Base-by-base conservation (phyloP, 2,329 filamentous ascomycete species). In the Exophiala sideris region DNA sequence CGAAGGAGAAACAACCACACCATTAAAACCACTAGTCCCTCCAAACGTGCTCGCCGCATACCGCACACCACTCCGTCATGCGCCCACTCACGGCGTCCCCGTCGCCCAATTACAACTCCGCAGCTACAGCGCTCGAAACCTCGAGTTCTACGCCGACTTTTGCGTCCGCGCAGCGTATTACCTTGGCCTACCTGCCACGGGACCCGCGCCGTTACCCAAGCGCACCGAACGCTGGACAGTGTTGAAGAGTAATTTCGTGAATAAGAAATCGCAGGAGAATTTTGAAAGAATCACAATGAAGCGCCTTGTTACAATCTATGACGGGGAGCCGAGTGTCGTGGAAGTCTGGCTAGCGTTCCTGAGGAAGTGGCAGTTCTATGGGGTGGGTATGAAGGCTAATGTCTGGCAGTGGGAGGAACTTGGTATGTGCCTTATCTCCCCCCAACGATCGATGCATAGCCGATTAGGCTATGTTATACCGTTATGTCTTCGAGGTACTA, bases 361-460 rank as follows among this genome's bases (percentile, higher is more conserved):
- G 67, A 83, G 88, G 67, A 95, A 95, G 73, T 87, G 96, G 68
- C 89, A 91, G 39, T 95, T 94, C 70, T 89, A 95, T 63, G 94
- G 94, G n/a, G 86, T 97, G 38, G 94, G 94, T 65, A 95, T 99
- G 91, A 99, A 99, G 80, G 94, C 94, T 49, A 96, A 99, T 70
- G 82, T 97, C 46, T 99, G 88, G 85, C 89, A 96, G 68, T 91
- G 89, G 71, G 84, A 87, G 66, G 80, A 81, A 53, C 69, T 91
- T 55, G 86, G 87, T 87, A 79, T 59, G 72, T 61, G 40, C 33
- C n/a, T 34, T 2, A 12, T 32, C 9, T 41, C 40, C 47, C 11
- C 60, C 12, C 20, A 8, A 29, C 5, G 4, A 8, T 29, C 24
- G 24, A 29, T 29, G 24, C 24, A 5, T 29, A 29, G 24, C 24